A percentile compares a stretch with the other conserved stretches of the same genome.
phyloP scores from a whole-genome alignment of 2,329 filamentous ascomycete genomes.

The Xylariaceae sp. region DNA sequence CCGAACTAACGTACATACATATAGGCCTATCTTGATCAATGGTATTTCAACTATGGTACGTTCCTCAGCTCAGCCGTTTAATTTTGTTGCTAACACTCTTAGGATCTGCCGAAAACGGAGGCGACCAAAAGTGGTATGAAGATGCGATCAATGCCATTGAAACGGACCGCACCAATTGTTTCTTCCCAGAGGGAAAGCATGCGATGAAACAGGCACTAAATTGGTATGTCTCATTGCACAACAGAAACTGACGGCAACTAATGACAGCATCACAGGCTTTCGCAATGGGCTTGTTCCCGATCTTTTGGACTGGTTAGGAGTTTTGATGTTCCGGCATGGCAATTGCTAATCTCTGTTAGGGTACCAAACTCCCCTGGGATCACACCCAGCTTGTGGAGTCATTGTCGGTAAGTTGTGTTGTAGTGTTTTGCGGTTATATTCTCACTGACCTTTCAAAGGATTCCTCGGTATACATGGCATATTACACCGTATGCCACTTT shows the following conservation, averaged over 20 bases:
- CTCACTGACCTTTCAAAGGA: constrained; percentile 43
- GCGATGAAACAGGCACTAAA: constrained; percentile 79
- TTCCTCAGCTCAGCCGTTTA: not conserved
- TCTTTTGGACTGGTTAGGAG: constrained; percentile 66
- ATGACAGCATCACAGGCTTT: constrained; percentile 50
- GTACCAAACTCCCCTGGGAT: constrained; percentile 94
- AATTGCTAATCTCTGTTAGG: constrained; percentile 34
- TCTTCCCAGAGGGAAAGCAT: constrained; percentile 72
- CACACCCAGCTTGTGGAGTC: constrained; percentile 84
- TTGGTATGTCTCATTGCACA: constrained; percentile 44
- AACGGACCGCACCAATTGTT: constrained; percentile 58
- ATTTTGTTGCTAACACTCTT: constrained; percentile 39
- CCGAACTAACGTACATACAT: not conserved
- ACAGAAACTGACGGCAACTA: not conserved
- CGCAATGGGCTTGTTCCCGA: constrained; percentile 91
- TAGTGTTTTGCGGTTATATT: not conserved
- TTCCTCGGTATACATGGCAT: constrained; percentile 87
- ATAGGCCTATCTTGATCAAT: constrained; percentile 80
- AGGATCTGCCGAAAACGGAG: constrained; percentile 15
- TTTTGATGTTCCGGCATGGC: not conserved
- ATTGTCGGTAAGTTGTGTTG: constrained; percentile 49
- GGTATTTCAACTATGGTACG: constrained; percentile 96
- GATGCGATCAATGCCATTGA: constrained; percentile 68
- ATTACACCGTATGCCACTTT: constrained; percentile 63
- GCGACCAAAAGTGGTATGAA: constrained; percentile 60